Base-by-base conservation (phyloP, 208 protist genomes). In the Crithidia acanthocephali region DNA sequence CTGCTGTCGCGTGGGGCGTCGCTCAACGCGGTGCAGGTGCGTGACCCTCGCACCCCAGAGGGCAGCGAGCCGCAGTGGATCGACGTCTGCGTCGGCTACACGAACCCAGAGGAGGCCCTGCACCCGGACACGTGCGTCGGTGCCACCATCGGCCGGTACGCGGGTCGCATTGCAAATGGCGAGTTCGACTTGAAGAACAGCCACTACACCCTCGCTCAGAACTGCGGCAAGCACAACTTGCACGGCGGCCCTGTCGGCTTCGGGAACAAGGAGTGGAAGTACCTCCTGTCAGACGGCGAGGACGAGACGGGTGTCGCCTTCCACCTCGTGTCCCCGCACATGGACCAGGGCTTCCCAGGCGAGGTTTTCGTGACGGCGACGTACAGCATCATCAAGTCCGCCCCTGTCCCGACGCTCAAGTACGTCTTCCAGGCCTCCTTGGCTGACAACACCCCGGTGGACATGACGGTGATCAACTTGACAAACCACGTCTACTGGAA, bases 401-500 rank as follows among this genome's bases (percentile, higher is more conserved):
- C 71, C 7, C 8, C 62, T 15, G 64, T 68, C 28, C 77, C 79
- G 15, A 83, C 76, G 20, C 80, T 92, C 47, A 84, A 88, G 76
- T 88, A 84, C 66, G 74, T 74, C 44, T 78, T 85, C 27, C 68
- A 80, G 48, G 88, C 88, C 44, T 66, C 65, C 25, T 58, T 92
- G 27, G 61, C 84, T 10, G 84, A 93, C 33, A 75, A 68, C 51
- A 90, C 84, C 9, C 83, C 88, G 32, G 87, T 81, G 20, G 58
- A 81, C 67, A 74, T 76, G 30, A 95, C 90, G n/a, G 81, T 90
- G 27, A 78, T 92, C 45, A 93, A 92, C 73, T 53, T 95, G 23
- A 82, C 84, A 13, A 93, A 92, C 71, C 88, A 93, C 70, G 72
- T 72, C 11, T 93, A 93, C 72, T 95, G 87, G 86, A 95, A 95